Base-by-base conservation (phyloP, 805 yeast species). In the Candida nemodendra region DNA sequence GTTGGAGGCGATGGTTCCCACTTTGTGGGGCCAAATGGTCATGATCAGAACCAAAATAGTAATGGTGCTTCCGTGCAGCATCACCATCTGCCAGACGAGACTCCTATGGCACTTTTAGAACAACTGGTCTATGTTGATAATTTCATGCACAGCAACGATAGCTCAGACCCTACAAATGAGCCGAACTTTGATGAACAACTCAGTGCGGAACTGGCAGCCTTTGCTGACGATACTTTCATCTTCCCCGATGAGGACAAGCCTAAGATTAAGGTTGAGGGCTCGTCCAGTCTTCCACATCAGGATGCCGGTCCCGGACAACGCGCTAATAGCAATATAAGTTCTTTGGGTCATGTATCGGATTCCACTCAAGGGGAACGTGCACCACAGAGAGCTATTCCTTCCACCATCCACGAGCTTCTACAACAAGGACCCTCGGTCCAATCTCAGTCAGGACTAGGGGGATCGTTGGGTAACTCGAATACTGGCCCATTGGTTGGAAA, bases 211-310 rank as follows among this genome's bases (percentile, higher is more conserved):
- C 69, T 84, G 45, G 84, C 87, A 13, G 90, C 89, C 1, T 84
- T 84, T 70, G 91, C 90, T 0, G 90, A 84, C 51, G 90, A 83
- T 42, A 74, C 86, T 2, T 84, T 84, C 48, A 74, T 84, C 2
- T 84, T 84, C 55, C 88, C 91, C 1, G 93, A 84, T 54, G 93
- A 85, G 53, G 91, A 84, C 24, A 83, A 83, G 54, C 81, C 82
- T 1, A 70, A 64, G 42, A 42, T 46, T 21, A 44, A 45, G 29
- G 11, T 35, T 30, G 50, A 30, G 26, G 42, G 38, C 24, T 30
- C 42, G 22, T 30, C 48, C 26, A 24, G 39, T 32, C 12, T 36
- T 30, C 36, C 32, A 21, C 23, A 36, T 12, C n/a, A 30, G 14
- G 44, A 38, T 18, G 23, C 36, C 13, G 11, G 12, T n/a, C 11